Evolutionary conservation across 441 rosid species (phyloP), one percentile per base, ranked within the genome.

Genomic region (Omphalea diandra): DNA sequence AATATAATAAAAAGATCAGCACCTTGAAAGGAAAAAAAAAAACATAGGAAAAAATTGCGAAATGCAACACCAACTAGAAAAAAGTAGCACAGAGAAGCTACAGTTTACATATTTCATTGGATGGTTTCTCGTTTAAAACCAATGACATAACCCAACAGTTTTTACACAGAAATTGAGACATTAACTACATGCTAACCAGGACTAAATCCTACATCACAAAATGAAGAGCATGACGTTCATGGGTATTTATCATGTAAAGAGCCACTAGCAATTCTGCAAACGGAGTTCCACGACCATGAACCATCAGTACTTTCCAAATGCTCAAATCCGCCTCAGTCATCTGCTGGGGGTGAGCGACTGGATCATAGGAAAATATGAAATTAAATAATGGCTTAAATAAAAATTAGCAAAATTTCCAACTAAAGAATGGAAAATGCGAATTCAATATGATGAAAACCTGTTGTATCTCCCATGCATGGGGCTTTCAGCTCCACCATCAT

Each of bases 301-400:
- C n/a, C n/a, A n/a, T n/a, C n/a, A n/a, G n/a, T n/a, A n/a, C n/a
- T 53, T 17, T 11, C 53, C 38, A 2, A 61, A 52, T 8, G 15
- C 41, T 58, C 55, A 29, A 41, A 65, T 57, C 71, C 57, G 9
- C 52, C 65, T 76, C 82, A 83, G 35, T 86, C 92, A 55, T 81
- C 86, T 1, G 80, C 90, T 38, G 87, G 73, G 14, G 90, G 90
- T 4, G 88, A 83, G n/a, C 71, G 81, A 56, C 90, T 86, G 83
- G 77, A 79, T 70, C 20, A 7, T 7, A 11, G n/a, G n/a, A 55
- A 41, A 58, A 29, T 32, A 40, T 44, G 1, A 17, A 46, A 18
- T 2, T n/a, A 29, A 31, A 9, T 12, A 5, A 1, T 10, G 15
- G n/a, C n/a, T n/a, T n/a, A n/a, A n/a, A n/a, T n/a, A n/a, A n/a